Evolutionary conservation across 148 eudicot species (phyloP).

Genomic region (Vaccinium corymbosum): DNA sequence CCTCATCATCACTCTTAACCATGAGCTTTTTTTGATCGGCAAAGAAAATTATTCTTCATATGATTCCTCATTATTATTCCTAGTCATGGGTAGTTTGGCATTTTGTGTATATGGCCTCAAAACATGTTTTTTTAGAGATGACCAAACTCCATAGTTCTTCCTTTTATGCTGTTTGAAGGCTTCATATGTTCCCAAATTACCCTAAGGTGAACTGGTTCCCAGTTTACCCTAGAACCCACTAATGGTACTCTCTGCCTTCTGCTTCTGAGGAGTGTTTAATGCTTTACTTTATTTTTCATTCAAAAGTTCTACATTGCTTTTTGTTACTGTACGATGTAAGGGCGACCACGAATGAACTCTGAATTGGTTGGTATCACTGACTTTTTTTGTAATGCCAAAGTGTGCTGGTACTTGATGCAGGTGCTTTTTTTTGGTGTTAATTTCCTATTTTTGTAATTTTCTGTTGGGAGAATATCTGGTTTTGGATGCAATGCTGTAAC

Average conservation of each 20-base stretch:
- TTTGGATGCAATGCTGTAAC: neutral
- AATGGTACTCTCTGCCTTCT: neutral
- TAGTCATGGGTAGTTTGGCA: neutral
- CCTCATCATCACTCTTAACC: neutral
- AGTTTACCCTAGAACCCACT: neutral
- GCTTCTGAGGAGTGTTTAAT: neutral
- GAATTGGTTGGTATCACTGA: neutral
- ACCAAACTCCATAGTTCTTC: no score
- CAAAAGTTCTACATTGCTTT: neutral
- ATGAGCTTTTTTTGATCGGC: no score
- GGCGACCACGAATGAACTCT: neutral
- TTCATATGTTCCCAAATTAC: neutral
- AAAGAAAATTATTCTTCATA: no score
- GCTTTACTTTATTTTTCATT: neutral
- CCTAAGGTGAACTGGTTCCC: neutral
- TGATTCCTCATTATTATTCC: slow-evolving; percentile 6
- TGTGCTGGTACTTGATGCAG: neutral
- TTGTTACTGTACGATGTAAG: no score
- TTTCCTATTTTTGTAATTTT: neutral
- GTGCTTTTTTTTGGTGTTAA: neutral
- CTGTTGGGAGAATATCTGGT: neutral
- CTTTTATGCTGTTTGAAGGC: slow-evolving; percentile 6
- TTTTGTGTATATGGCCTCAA: neutral
- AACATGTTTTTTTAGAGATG: no score
- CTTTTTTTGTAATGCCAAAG: neutral